phyloP scores from a whole-genome alignment of 176 grass and related monocot genomes.

The Rhynchospora tenuis region DNA sequence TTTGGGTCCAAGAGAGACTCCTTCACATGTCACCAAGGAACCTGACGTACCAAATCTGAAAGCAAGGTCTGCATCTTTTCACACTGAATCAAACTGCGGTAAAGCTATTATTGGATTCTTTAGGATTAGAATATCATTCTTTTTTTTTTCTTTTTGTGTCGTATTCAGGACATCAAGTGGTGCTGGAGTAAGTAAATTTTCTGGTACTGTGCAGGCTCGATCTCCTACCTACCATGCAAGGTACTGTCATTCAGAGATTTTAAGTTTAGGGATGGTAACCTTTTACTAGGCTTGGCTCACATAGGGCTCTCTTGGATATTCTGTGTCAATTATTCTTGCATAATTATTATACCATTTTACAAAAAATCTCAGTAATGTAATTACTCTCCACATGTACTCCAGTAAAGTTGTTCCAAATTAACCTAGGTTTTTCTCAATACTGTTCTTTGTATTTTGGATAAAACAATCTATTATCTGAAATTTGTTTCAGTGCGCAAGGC shows the following conservation, averaged over 20 bases:
- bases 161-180: constrained; percentile 33
- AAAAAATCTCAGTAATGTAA: background rate
- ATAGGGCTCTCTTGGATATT: background rate
- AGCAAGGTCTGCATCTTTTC: constrained; percentile 48
- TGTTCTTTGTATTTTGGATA: constrained; percentile 6
- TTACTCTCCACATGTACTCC: background rate
- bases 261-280: background rate
- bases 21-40: constrained; percentile 23
- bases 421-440: constrained; percentile 12
- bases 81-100: background rate
- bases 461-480: constrained; percentile 32
- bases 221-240: constrained; percentile 92
- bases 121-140: constrained; percentile 17
- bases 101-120: constrained; percentile 20
- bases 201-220: constrained; percentile 66
- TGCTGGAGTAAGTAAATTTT: constrained; percentile 41
- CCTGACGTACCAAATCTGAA: constrained; percentile 36
- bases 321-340: background rate
- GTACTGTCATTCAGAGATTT: constrained; percentile 22
- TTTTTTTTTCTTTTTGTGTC: background rate
- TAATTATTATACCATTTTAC: background rate
- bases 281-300: background rate
- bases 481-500: constrained; percentile 65
- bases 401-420: background rate
- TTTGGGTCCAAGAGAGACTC: constrained; percentile 29